These are phyloP conservation scores for Trypanosomatidae sp. DNA, from an alignment of 208 protist species.

Conservation along the genomic window DNA sequence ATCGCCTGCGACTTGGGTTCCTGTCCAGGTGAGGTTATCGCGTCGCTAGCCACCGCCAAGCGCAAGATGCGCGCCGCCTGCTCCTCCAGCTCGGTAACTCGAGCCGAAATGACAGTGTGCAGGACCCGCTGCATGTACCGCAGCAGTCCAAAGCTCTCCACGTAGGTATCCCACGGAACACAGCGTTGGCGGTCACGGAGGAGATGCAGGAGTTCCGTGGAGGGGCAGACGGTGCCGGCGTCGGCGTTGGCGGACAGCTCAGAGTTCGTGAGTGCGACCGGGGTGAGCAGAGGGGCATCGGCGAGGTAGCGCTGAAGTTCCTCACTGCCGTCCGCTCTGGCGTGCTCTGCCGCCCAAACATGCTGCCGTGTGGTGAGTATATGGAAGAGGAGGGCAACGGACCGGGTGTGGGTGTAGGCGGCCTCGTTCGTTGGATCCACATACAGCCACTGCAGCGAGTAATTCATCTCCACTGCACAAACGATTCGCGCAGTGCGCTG, in stretches of 20 bases:
- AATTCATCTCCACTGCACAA: constrained; percentile 60
- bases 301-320: constrained; percentile 14
- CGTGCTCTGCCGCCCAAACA: constrained; percentile 6
- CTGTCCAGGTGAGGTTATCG: background rate
- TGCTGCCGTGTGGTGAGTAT: constrained; percentile 21
- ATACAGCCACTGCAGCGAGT: constrained; percentile 59
- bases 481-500: constrained; percentile 14
- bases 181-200: constrained; percentile 7
- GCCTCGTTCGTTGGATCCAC: constrained; percentile 77
- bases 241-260: constrained; percentile 9
- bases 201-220: constrained; percentile 1
- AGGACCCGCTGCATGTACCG: constrained; percentile 27
- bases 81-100: constrained; percentile 30
- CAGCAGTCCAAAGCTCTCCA: constrained; percentile 44
- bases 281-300: constrained; percentile 11
- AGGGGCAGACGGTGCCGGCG: constrained; percentile 10
- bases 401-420: constrained; percentile 58
- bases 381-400: constrained; percentile 50
- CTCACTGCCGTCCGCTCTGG: background rate
- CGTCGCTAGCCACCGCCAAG: constrained; percentile 1
- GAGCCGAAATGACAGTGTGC: constrained; percentile 18
- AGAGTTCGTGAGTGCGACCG: constrained; percentile 9
- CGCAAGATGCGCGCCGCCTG: constrained; percentile 21
- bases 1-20: constrained; percentile 2
- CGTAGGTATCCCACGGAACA: constrained; percentile 43